Evolutionary conservation across 2,329 filamentous ascomycete genomes (phyloP).

Genomic region (Colletotrichum gloeosporioides): DNA sequence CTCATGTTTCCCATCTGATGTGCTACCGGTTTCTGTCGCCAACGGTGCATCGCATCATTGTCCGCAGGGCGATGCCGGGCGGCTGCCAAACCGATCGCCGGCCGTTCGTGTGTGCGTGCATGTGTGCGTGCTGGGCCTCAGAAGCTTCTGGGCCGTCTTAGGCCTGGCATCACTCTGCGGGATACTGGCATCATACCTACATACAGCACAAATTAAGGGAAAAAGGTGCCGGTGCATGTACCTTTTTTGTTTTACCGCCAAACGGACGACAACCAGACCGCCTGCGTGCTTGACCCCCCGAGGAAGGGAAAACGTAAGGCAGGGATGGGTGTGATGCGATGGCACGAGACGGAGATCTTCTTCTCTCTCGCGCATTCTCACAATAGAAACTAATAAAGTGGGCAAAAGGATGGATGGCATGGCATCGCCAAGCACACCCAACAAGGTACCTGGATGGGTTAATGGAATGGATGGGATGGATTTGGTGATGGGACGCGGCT

Average conservation of each 20-base stretch:
- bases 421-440: neutral
- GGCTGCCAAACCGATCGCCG: neutral
- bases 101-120: neutral
- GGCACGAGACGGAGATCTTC: neutral
- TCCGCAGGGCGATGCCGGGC: neutral
- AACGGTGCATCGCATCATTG: neutral
- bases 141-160: neutral
- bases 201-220: neutral
- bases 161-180: neutral
- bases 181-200: neutral
- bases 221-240: neutral
- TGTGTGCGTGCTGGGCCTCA: neutral
- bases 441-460: neutral
- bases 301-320: neutral
- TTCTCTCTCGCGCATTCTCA: neutral
- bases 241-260: neutral
- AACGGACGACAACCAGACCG: neutral
- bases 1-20: neutral
- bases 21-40: neutral
- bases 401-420: neutral
- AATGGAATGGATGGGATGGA: neutral
- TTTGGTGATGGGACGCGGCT: neutral
- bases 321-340: neutral
- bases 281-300: neutral
- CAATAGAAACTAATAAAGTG: neutral